Conservation (phyloP, 148 eudicot species). For the Fallopia convolvulus region DNA sequence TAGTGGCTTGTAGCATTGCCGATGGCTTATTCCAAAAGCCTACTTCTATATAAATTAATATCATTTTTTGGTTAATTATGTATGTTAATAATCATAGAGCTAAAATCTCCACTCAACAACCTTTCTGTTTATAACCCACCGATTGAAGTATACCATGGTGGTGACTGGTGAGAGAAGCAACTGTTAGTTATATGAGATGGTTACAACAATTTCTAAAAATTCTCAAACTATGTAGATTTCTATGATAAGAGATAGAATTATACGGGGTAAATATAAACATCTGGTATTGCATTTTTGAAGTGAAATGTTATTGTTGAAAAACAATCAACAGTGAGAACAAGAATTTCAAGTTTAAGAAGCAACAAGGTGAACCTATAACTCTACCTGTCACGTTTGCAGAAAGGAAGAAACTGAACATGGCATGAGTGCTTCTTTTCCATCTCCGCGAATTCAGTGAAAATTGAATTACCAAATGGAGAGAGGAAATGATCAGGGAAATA, state of each 20-base stretch:
- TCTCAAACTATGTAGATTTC: not conserved
- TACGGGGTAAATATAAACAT: too few species aligned
- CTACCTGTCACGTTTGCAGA: not conserved
- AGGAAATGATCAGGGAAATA: not conserved
- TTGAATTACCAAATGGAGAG: not conserved
- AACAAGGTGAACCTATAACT: not conserved
- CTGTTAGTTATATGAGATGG: not conserved
- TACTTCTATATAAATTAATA: not conserved
- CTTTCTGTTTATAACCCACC: not conserved
- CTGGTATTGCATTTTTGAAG: not conserved
- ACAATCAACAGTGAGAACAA: not conserved
- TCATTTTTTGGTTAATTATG: not conserved
- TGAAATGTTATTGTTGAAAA: not conserved
- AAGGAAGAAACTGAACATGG: not conserved
- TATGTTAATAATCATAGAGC: not conserved
- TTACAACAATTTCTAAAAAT: not conserved
- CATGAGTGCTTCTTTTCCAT: not conserved
- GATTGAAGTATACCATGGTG: not conserved
- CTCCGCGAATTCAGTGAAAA: not conserved
- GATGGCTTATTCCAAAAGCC: not conserved
- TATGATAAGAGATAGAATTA: too few species aligned
- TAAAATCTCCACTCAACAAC: not conserved
- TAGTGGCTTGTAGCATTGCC: not conserved
- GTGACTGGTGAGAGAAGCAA: not conserved
- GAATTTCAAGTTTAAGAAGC: not conserved